phyloP scores from a whole-genome alignment of 1,139 yeast species.

The Debaryomyces coudertii region DNA sequence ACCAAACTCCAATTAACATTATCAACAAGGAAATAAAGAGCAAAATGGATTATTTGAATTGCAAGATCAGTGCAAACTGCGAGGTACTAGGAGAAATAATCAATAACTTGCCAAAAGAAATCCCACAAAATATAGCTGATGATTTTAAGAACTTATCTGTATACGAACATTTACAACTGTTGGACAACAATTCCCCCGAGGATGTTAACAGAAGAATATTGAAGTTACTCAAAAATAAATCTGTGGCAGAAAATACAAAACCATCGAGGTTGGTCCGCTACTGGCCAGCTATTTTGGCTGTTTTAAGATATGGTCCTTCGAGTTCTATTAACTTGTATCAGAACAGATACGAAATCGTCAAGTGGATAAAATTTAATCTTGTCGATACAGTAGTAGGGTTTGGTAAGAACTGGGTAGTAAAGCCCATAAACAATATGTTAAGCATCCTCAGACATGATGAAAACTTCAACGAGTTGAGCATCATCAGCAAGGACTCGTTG shows the following conservation, averaged over 20 bases:
- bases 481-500: slow-evolving; percentile 79
- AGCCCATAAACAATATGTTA: slow-evolving; percentile 75
- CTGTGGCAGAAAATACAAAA: slow-evolving; percentile 15
- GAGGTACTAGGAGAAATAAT: slow-evolving; percentile 25
- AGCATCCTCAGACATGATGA: slow-evolving; percentile 84
- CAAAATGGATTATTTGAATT: slow-evolving; percentile 24
- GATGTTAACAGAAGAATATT: slow-evolving; percentile 3
- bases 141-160: slow-evolving; percentile 1
- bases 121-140: slow-evolving; percentile 4
- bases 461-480: slow-evolving; percentile 60
- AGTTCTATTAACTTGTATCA: slow-evolving; percentile 46
- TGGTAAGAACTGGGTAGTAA: slow-evolving; percentile 78
- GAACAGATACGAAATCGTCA: slow-evolving; percentile 53
- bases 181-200: neutral
- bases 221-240: neutral
- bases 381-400: slow-evolving; percentile 69
- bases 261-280: slow-evolving; percentile 60
- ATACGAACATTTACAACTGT: slow-evolving; percentile 1
- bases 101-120: slow-evolving; percentile 8
- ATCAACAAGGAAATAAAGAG: slow-evolving; percentile 27
- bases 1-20: slow-evolving; percentile 23
- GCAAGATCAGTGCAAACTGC: slow-evolving; percentile 25
- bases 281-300: slow-evolving; percentile 62
- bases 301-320: slow-evolving; percentile 54
- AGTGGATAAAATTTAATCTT: slow-evolving; percentile 62